phyloP scores from a whole-genome alignment of 2,329 filamentous ascomycete species.

The Rhynchosporium agropyri region DNA sequence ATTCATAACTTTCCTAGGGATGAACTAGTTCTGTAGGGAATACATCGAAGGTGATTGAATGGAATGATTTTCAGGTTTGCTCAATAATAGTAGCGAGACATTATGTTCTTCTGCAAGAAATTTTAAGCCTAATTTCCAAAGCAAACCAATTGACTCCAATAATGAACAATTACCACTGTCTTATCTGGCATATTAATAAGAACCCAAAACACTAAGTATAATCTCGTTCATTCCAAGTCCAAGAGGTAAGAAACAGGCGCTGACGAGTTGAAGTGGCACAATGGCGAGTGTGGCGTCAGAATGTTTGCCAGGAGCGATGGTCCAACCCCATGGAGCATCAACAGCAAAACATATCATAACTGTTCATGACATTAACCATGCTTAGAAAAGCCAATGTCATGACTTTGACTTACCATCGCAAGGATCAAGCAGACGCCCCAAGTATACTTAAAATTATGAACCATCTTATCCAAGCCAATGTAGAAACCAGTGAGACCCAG shows the following conservation, averaged over 20 bases:
- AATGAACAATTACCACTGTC: not conserved
- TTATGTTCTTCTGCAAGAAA: not conserved
- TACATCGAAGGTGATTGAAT: not conserved
- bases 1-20: slow-evolving; percentile 1
- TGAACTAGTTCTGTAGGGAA: not conserved
- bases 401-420: slow-evolving; percentile 1
- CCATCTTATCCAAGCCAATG: slow-evolving; percentile 56
- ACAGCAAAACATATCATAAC: slow-evolving; percentile 34
- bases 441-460: slow-evolving; percentile 58
- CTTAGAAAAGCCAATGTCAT: not conserved
- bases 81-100: not conserved
- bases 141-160: not conserved
- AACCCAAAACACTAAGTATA: not conserved
- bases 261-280: slow-evolving; percentile 49
- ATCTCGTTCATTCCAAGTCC: not conserved
- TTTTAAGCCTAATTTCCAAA: not conserved
- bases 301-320: slow-evolving; percentile 54
- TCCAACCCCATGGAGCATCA: slow-evolving; percentile 49
- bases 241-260: not conserved
- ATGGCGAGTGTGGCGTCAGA: slow-evolving; percentile 48
- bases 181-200: not conserved
- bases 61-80: not conserved
- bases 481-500: slow-evolving; percentile 58
- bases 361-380: not conserved
- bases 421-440: slow-evolving; percentile 37